Conservation (phyloP, 2,329 filamentous ascomycete genomes). For the Ampelomyces quisqualis region DNA sequence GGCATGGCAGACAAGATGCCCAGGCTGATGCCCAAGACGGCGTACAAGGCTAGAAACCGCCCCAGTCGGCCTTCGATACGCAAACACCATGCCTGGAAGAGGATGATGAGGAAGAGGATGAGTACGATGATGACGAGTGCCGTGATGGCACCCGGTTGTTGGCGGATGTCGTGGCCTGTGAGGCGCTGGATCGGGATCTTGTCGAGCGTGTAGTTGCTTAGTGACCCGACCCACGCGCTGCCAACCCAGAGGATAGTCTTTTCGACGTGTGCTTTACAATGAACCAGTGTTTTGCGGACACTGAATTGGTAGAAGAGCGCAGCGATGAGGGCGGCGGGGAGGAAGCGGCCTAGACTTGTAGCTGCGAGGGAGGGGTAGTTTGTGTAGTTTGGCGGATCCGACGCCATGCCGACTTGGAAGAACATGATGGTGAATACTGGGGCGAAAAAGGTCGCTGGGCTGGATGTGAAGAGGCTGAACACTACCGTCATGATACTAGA, state of each 20-base stretch:
- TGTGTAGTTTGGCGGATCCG: slow-evolving; percentile 36
- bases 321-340: slow-evolving; percentile 37
- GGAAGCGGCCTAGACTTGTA: slow-evolving; percentile 32
- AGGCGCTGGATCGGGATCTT: slow-evolving; percentile 41
- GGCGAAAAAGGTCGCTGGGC: slow-evolving; percentile 24
- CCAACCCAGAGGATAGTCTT: slow-evolving; percentile 43
- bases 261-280: slow-evolving; percentile 38
- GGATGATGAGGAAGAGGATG: slow-evolving; percentile 25
- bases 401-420: slow-evolving; percentile 42
- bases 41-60: slow-evolving; percentile 76
- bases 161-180: slow-evolving; percentile 39
- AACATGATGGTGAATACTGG: slow-evolving; percentile 17
- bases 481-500: slow-evolving; percentile 36
- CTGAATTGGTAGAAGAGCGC: slow-evolving; percentile 33
- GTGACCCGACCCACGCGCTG: slow-evolving; percentile 38
- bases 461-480: slow-evolving; percentile 35
- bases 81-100: slow-evolving; percentile 40
- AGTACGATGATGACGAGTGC: slow-evolving; percentile 39
- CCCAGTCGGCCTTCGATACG: slow-evolving; percentile 55
- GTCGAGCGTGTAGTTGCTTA: slow-evolving; percentile 38
- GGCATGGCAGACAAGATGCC: slow-evolving; percentile 72
- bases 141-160: slow-evolving; percentile 42
- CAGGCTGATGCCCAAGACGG: slow-evolving; percentile 74
- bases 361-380: slow-evolving; percentile 37
- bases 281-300: slow-evolving; percentile 28